phyloP scores from a whole-genome alignment of 139 green algal species.

The Chlamydomonas sp. region DNA sequence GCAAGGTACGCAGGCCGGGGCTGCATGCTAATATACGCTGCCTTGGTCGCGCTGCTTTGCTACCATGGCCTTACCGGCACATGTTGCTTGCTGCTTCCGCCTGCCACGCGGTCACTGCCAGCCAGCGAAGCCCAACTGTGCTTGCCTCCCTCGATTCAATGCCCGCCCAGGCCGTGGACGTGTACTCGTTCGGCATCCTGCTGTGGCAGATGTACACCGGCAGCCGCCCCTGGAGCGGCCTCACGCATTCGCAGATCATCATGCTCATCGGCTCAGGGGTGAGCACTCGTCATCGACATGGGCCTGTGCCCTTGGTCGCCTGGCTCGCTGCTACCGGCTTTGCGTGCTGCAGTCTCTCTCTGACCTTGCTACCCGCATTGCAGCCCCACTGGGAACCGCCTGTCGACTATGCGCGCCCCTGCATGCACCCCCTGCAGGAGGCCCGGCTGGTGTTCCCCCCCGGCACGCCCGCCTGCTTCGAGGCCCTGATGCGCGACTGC shows the following conservation, averaged over 20 bases:
- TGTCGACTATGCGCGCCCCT: not conserved
- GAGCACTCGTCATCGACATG: not conserved
- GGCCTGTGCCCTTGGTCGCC: not conserved
- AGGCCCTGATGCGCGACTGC: slow-evolving; percentile 44
- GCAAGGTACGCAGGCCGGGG: not conserved
- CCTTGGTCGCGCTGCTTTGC: not conserved
- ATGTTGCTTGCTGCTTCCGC: not conserved
- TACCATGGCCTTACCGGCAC: not conserved
- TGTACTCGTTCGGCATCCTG: slow-evolving; percentile 58
- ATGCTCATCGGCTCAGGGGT: slow-evolving; percentile 31
- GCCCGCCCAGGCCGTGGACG: slow-evolving; percentile 5
- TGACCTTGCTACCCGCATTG: not conserved
- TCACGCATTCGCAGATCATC: slow-evolving; percentile 55
- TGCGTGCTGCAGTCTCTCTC: not conserved
- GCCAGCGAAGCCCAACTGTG: not conserved
- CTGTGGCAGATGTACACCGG: slow-evolving; percentile 72
- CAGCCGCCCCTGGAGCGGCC: slow-evolving; percentile 58
- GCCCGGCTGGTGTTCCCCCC: slow-evolving; percentile 47
- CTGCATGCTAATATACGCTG: too few relatives aligned
- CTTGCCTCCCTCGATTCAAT: not conserved
- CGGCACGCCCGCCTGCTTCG: slow-evolving; percentile 25
- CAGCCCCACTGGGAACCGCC: not conserved
- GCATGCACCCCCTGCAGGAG: slow-evolving; percentile 32
- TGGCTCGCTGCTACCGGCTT: not conserved
- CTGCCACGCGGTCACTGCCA: not conserved